Conservation (phyloP, 768 basidiomycete species). For the Termitomyces sp. region DNA sequence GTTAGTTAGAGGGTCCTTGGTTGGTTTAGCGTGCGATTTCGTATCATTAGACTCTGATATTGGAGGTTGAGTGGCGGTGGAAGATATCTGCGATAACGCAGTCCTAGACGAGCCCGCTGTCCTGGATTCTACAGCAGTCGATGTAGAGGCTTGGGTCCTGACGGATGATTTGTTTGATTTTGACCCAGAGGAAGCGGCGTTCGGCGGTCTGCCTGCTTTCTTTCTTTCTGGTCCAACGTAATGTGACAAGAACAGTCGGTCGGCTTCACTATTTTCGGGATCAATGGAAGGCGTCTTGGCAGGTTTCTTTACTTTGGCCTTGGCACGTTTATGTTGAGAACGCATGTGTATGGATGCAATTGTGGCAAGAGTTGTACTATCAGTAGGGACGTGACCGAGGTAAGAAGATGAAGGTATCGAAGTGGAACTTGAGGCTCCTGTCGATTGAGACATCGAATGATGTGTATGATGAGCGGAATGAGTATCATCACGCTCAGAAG, state of each 20-base stretch:
- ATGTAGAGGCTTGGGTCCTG: slow-evolving; percentile 10
- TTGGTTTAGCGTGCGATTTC: slow-evolving; percentile 7
- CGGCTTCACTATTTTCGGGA: slow-evolving; percentile 29
- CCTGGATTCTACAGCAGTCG: not conserved
- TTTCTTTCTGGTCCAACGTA: slow-evolving; percentile 45
- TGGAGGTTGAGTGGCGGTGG: not conserved
- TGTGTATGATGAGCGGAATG: not conserved
- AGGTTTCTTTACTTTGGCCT: slow-evolving; percentile 14
- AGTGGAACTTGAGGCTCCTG: not conserved
- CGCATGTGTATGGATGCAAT: slow-evolving; percentile 17
- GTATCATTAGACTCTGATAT: not conserved
- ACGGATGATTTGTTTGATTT: slow-evolving; percentile 17
- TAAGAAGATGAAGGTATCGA: slow-evolving; percentile 8
- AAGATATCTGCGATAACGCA: not conserved
- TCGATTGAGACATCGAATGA: not conserved
- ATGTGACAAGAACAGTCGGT: slow-evolving; percentile 33
- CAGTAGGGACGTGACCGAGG: slow-evolving; percentile 3
- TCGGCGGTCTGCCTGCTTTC: slow-evolving; percentile 33
- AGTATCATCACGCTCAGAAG: not conserved
- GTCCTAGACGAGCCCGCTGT: not conserved
- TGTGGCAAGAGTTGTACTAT: slow-evolving; percentile 13
- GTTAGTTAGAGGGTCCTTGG: slow-evolving; percentile 13
- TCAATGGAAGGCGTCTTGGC: slow-evolving; percentile 5
- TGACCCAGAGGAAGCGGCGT: slow-evolving; percentile 18
- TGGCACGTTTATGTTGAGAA: slow-evolving; percentile 16